Evolutionary conservation across 495 filamentous ascomycete species (phyloP).

Genomic region (Hypomontagnella monticulosa): DNA sequence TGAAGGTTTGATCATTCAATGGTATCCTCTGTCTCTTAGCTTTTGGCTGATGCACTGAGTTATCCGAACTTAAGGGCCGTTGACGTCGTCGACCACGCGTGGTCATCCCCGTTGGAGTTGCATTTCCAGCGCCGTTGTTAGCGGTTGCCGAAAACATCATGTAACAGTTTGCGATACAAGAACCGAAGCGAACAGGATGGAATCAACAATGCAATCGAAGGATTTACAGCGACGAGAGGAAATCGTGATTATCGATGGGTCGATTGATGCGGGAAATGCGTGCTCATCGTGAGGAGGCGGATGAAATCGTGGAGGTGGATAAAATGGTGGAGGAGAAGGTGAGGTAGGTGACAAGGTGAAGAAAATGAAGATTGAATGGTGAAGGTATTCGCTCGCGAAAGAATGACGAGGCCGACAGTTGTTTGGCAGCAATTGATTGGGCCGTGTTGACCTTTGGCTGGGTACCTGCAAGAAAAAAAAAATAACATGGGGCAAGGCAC

Average conservation of each 20-base stretch:
- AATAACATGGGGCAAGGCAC: conserved; percentile 21
- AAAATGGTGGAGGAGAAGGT: conserved; percentile 28
- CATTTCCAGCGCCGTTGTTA: conserved; percentile 51
- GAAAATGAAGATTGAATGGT: conserved; percentile 31
- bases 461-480: conserved; percentile 37
- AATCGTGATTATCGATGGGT: conserved; percentile 39
- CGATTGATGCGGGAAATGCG: conserved; percentile 30
- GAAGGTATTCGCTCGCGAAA: conserved; percentile 38
- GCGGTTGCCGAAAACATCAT: conserved; percentile 72
- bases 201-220: conserved; percentile 32
- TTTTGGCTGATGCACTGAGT: conserved; percentile 69
- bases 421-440: conserved; percentile 47
- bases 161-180: conserved; percentile 20
- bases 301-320: conserved; percentile 23
- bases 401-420: conserved; percentile 47
- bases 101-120: conserved; percentile 59
- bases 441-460: conserved; percentile 32
- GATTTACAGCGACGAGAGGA: conserved; percentile 19
- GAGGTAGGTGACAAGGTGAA: conserved; percentile 30
- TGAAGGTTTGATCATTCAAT: conserved; percentile 64
- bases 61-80: conserved; percentile 72
- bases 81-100: conserved; percentile 70
- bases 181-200: conserved; percentile 13
- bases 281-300: conserved; percentile 41
- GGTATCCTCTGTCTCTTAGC: conserved; percentile 69